Evolutionary conservation across 2,329 filamentous ascomycete species (phyloP), one percentile per base, ranked within the genome.

Genomic region (Fusarium sambucinum): DNA sequence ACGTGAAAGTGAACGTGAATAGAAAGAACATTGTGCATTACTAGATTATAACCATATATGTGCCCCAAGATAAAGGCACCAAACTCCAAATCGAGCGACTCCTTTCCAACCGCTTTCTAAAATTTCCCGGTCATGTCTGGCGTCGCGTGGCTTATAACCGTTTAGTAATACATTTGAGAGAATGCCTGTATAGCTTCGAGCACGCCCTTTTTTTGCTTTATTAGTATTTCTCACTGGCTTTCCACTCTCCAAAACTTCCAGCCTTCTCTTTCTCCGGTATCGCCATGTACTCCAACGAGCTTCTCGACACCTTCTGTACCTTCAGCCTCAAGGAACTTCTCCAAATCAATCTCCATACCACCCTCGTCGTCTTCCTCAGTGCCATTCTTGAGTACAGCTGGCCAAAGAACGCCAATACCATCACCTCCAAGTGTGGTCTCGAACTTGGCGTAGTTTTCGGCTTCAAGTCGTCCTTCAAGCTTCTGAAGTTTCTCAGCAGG

Each of bases 331-430:
- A 98, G 84, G 77, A 99, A 89, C 61, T 84, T 85, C 60, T 97
- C 93, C 74, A 95, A 86, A 73, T 97, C 92, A 74, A 99, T 98
- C 80, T 97, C 94, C 82, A 96, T 93, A 25, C 93, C 93, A 33
- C 93, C 93, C 68, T 93, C 88, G 1, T 87, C 84, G 69, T 93
- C 91, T 73, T 93, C 90, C 37, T 91, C 89, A n/a, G 87, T 88
- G 8, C 91, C 92, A 63, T 96, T 97, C 77, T 93, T 92, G 27
- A 97, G 83, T 0, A 97, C 91, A 0, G 96, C 96, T 1, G 96
- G 96, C 89, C 92, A 97, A 6, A 99, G 85, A 3, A 99, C 93
- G 37, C 96, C 96, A 1, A 99, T 93, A 14, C 96, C 96, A 74
- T 97, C 93, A 38, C 95, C 94, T 6, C 94, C 96, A 1, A 99